Base-by-base conservation (phyloP, 1,139 yeast species). In the Protomyces inundatus region DNA sequence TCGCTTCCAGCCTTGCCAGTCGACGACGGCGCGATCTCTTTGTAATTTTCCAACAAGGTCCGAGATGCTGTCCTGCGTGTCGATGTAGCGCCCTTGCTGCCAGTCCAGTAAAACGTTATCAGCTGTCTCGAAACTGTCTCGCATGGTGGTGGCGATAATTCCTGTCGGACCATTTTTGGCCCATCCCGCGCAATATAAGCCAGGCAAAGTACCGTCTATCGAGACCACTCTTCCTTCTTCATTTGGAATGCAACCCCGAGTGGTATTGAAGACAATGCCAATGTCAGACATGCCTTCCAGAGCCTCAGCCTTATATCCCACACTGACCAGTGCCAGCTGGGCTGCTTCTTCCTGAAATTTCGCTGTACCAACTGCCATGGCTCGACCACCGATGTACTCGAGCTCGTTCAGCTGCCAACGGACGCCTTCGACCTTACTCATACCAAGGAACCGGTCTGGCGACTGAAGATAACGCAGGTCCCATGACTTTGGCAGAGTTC, bases 151-250 rank as follows among this genome's bases (percentile, higher is more conserved):
- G 12, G 96, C 96, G 68, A 93, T 93, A 4, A 90, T 96, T 0
- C 99, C 99, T 45, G 83, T 81, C 6, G 97, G 90, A 0, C 97
- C 96, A 64, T 82, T 86, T 66, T 87, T 84, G 63, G 91, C 87
- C 99, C 99, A 93, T 0, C 99, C 99, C 3, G 93, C 79, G 1
- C 89, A 85, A 71, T 90, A 93, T 69, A 89, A 77, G 0, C 91
- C 88, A 0, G 80, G 77, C 32, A 67, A 50, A 6, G 68, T 71
- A 0, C 74, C 74, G 2, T 71, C 68, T 0, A 66, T 65, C 14
- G 76, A 73, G 12, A 81, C 70, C 0, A 87, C 82, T 60, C 86
- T 80, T 0, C 97, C 97, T 6, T 79, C 77, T 9, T 73, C 72
- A 69, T 87, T 88, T 3, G 80, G 77, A n/a, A 91, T 77, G 39